phyloP scores from a whole-genome alignment of 805 yeast species.

The Wickerhamiella azymoides region DNA sequence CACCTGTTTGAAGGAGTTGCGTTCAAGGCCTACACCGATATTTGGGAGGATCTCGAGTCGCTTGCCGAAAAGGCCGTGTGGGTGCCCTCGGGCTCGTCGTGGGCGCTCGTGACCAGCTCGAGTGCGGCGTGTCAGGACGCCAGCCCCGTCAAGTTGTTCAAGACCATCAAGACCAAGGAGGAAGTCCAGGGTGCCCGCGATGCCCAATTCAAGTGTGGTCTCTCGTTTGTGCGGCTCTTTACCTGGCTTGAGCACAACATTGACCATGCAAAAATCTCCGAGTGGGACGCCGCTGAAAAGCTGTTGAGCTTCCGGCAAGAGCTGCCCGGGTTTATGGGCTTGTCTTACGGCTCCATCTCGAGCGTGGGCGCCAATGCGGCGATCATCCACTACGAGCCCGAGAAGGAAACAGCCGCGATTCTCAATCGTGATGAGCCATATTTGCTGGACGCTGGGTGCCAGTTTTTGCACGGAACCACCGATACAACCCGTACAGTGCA shows the following conservation, averaged over 20 bases:
- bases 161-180: conserved; percentile 57
- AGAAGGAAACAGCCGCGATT: conserved; percentile 36
- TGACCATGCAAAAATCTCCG: conserved; percentile 34
- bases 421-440: conserved; percentile 59
- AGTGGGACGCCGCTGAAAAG: conserved; percentile 43
- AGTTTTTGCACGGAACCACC: conserved; percentile 86
- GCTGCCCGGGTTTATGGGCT: conserved; percentile 34
- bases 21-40: conserved; percentile 39
- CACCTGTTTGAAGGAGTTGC: conserved; percentile 33
- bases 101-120: conserved; percentile 50
- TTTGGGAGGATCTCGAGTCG: conserved; percentile 41
- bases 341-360: conserved; percentile 61
- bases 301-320: conserved; percentile 32
- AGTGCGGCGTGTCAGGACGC: conserved; percentile 30
- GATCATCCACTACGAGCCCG: conserved; percentile 61
- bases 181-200: conserved; percentile 59
- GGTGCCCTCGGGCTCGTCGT: conserved; percentile 45
- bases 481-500: conserved; percentile 86
- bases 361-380: conserved; percentile 69
- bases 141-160: conserved; percentile 53
- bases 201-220: conserved; percentile 78
- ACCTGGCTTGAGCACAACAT: conserved; percentile 70
- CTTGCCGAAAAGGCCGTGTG: conserved; percentile 24
- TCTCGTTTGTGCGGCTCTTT: conserved; percentile 57
- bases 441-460: conserved; percentile 83